Conservation (phyloP, 78 protist genomes). For the Polysphondylium violaceum region DNA sequence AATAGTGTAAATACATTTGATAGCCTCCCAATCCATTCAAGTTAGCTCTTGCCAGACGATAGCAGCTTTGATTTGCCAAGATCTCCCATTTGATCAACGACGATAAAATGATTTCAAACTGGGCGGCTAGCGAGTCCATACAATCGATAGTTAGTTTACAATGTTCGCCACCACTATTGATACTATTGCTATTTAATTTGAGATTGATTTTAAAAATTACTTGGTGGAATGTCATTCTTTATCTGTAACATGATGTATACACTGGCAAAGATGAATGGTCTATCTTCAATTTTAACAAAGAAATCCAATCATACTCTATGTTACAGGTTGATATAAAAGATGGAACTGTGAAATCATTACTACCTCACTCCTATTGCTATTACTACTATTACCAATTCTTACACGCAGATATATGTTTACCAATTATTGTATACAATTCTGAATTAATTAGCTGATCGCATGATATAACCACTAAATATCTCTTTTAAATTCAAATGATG, state of each 20-base stretch:
- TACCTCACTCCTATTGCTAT: neutral
- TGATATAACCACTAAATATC: neutral
- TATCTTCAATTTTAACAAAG: constrained; percentile 31
- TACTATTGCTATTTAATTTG: no score
- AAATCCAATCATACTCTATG: constrained; percentile 33
- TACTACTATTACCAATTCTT: neutral
- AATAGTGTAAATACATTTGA: constrained; percentile 33
- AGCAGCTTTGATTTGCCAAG: constrained; percentile 37
- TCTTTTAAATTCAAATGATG: constrained; percentile 4
- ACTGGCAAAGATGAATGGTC: constrained; percentile 48
- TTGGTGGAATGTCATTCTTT: constrained; percentile 27
- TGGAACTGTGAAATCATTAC: neutral
- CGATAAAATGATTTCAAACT: constrained; percentile 41
- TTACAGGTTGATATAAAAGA: constrained; percentile 8
- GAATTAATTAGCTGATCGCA: constrained; percentile 40
- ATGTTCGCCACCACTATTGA: no score
- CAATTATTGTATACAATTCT: constrained; percentile 19
- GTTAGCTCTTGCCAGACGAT: no score
- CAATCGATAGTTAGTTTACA: constrained; percentile 44
- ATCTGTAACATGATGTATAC: constrained; percentile 42
- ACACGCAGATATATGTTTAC: constrained; percentile 37
- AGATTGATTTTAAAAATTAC: neutral
- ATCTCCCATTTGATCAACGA: constrained; percentile 60
- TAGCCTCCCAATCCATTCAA: neutral
- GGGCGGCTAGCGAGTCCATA: constrained; percentile 24